Conservation (phyloP, 805 yeast species). For the Wickerhamiella galacta region DNA sequence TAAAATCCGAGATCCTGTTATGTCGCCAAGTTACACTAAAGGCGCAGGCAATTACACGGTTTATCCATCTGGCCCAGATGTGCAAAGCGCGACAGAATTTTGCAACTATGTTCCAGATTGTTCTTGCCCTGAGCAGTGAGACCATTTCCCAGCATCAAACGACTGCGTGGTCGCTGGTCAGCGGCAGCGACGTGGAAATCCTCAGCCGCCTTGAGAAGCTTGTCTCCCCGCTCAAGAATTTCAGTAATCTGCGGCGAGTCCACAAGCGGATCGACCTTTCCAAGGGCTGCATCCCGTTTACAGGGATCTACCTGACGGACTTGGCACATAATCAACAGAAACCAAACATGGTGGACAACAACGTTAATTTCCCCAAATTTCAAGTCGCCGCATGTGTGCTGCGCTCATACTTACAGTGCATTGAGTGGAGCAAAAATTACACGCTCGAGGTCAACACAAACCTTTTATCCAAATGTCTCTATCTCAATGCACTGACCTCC, state of each 20-base stretch:
- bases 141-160: slow-evolving; percentile 38
- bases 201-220: slow-evolving; percentile 53
- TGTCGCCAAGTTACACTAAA: slow-evolving; percentile 45
- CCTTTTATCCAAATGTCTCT: slow-evolving; percentile 55
- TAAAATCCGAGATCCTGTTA: slow-evolving; percentile 67
- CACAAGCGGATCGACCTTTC: slow-evolving; percentile 43
- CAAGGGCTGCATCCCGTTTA: slow-evolving; percentile 76
- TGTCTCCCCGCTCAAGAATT: slow-evolving; percentile 62
- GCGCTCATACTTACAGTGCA: slow-evolving; percentile 57
- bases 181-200: slow-evolving; percentile 52
- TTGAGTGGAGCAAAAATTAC: slow-evolving; percentile 72
- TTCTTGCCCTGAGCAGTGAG: slow-evolving; percentile 58
- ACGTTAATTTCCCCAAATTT: slow-evolving; percentile 67
- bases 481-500: slow-evolving; percentile 16
- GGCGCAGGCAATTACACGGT: slow-evolving; percentile 58
- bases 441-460: slow-evolving; percentile 39
- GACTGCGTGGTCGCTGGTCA: slow-evolving; percentile 58
- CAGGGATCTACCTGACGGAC: slow-evolving; percentile 74
- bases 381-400: slow-evolving; percentile 61
- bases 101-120: slow-evolving; percentile 75
- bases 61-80: slow-evolving; percentile 69
- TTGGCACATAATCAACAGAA: slow-evolving; percentile 56
- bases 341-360: slow-evolving; percentile 29
- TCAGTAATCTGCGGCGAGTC: slow-evolving; percentile 45
- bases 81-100: slow-evolving; percentile 62